Conservation (phyloP, 306 rosid species). For the Rosa chinensis region DNA sequence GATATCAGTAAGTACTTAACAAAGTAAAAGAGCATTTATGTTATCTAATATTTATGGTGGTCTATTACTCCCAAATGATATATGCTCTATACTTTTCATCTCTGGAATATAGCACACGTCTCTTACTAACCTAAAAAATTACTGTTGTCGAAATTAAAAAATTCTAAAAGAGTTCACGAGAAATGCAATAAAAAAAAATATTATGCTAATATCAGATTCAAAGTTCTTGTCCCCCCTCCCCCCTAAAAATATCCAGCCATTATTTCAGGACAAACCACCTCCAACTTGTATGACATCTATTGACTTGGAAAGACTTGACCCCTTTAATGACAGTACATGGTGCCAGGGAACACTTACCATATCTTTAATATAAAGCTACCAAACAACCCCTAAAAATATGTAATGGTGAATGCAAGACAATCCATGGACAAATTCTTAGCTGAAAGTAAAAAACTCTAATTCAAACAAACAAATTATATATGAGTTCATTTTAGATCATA, state of each 20-base stretch:
- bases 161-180: not conserved
- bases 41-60: not conserved
- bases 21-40: not conserved
- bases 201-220: not conserved
- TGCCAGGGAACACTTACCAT: not conserved
- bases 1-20: slow-evolving; percentile 14
- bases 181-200: not conserved
- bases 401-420: not conserved
- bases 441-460: not conserved
- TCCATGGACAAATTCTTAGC: not conserved
- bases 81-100: not conserved
- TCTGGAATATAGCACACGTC: not conserved
- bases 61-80: not conserved
- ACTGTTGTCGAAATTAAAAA: not conserved
- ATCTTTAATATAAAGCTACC: not conserved
- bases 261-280: not conserved
- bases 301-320: not conserved
- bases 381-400: not conserved
- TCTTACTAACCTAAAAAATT: not conserved
- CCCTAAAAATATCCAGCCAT: not conserved
- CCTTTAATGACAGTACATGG: not conserved
- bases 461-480: not conserved
- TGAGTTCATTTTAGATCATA: not conserved
- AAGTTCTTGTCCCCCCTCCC: not conserved
- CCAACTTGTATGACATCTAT: not conserved